Base-by-base conservation (phyloP, 2,329 filamentous ascomycete species). In the Trichophyton schoenleinii region DNA sequence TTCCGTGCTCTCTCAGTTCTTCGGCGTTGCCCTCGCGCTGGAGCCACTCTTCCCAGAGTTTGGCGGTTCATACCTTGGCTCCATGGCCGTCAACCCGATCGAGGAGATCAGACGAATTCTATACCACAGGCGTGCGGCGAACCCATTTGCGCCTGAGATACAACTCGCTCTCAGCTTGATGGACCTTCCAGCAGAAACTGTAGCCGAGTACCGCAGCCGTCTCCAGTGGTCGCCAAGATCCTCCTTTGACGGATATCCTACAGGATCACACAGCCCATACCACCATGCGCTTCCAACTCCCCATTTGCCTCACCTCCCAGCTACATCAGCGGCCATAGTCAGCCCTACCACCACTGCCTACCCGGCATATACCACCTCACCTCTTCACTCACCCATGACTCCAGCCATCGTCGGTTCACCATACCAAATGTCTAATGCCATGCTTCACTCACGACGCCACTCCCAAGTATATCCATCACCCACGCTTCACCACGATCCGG, bases 31-130 rank as follows among this genome's bases (percentile, higher is more conserved):
- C 2, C 80, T 97, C 63, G 84, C 90, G 44, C 83, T 97, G 75
- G 91, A 96, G 75, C 89, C 90, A 15, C 81, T 96, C 64, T 96
- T 95, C 72, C 91, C 91, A 2, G 90, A 95, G 71, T 87, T 96
- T 67, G 91, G 91, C 55, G 87, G 90, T 20, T 87, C 90, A 57
- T 96, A 96, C 73, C 91, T 92, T 68, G 88, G 88, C 57, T 87
- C 86, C 67, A 80, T 96, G 66, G 87, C 89, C 15, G 82, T 95
- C 53, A 80, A 81, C 1, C 90, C 91, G 0, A 85, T 97, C 36
- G 90, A 96, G 72, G 87, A 94, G 70, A 96, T 96, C 68, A 85
- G 90, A 53, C 83, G 84, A 57, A 84, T 88, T 41, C 82, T 95
- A 31, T 80, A 86, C 65, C 82, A 85, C 22, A 83, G 89, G 76